Evolutionary conservation across 306 rosid genomes (phyloP).

Genomic region (Vigna angularis): DNA sequence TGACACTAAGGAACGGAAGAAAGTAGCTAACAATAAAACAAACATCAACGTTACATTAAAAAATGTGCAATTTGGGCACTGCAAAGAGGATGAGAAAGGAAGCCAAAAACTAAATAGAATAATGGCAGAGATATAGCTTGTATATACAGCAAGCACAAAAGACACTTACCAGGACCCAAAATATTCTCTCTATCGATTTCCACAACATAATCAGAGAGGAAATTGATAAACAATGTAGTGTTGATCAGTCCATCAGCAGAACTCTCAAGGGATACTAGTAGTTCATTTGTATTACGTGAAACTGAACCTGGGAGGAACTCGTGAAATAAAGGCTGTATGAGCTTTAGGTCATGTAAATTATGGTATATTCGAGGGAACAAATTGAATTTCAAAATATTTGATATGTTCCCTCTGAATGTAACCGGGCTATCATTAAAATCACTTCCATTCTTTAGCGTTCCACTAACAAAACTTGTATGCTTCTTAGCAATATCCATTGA

Average conservation of each 20-base stretch:
- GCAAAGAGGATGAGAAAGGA: slow-evolving; percentile 8
- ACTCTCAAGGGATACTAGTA: slow-evolving; percentile 80
- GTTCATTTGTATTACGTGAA: slow-evolving; percentile 64
- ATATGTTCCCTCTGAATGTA: slow-evolving; percentile 79
- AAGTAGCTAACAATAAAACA: slow-evolving; percentile 25
- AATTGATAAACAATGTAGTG: slow-evolving; percentile 78
- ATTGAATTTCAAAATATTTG: slow-evolving; percentile 81
- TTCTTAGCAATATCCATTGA: slow-evolving; percentile 59
- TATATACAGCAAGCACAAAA: slow-evolving; percentile 33
- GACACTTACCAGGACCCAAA: slow-evolving; percentile 85
- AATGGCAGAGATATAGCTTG: slow-evolving; percentile 34
- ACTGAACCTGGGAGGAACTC: slow-evolving; percentile 93
- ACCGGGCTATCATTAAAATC: slow-evolving; percentile 73
- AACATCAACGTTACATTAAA: slow-evolving; percentile 32
- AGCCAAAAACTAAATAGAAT: not conserved
- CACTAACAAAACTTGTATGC: slow-evolving; percentile 75
- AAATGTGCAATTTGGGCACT: slow-evolving; percentile 15
- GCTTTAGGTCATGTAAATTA: slow-evolving; percentile 71
- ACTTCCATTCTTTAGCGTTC: slow-evolving; percentile 79
- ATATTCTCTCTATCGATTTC: slow-evolving; percentile 76
- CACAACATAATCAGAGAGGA: slow-evolving; percentile 86
- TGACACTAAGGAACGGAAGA: slow-evolving; percentile 13
- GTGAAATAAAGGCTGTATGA: slow-evolving; percentile 90
- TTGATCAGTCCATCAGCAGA: slow-evolving; percentile 77
- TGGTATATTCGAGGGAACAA: slow-evolving; percentile 82